Evolutionary conservation across 495 filamentous ascomycete genomes (phyloP).

Genomic region (Aspergillus leporis): DNA sequence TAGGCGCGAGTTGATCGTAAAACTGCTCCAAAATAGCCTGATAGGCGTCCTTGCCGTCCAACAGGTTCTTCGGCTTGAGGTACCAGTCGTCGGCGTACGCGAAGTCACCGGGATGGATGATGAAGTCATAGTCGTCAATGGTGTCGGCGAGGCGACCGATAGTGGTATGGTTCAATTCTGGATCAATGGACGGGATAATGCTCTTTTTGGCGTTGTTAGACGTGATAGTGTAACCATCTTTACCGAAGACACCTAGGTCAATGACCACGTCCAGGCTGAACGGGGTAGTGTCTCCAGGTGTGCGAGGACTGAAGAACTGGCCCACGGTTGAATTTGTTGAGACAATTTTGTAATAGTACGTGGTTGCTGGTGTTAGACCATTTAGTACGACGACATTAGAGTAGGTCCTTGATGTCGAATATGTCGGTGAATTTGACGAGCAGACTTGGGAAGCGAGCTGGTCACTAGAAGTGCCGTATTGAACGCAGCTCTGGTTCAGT

Average conservation of each 20-base stretch:
- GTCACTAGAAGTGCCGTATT: constrained; percentile 40
- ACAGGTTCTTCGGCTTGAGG: constrained; percentile 37
- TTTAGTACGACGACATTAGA: constrained; percentile 49
- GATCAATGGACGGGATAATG: constrained; percentile 50
- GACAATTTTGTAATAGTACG: constrained; percentile 57
- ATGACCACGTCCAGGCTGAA: constrained; percentile 51
- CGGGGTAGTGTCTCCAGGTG: constrained; percentile 45
- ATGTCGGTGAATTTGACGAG: constrained; percentile 46
- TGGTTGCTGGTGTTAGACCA: constrained; percentile 45
- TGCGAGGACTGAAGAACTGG: constrained; percentile 56
- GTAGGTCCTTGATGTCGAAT: constrained; percentile 51
- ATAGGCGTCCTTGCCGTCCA: constrained; percentile 46
- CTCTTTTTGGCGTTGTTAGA: constrained; percentile 51
- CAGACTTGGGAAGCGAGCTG: constrained; percentile 30
- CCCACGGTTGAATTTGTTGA: constrained; percentile 56
- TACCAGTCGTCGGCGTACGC: constrained; percentile 57
- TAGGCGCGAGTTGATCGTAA: constrained; percentile 49
- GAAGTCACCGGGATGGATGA: constrained; percentile 59
- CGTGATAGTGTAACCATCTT: constrained; percentile 55
- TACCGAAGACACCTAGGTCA: constrained; percentile 58
- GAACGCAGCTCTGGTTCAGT: constrained; percentile 41
- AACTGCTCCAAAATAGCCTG: constrained; percentile 56
- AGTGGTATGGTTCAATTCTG: constrained; percentile 62
- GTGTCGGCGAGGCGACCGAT: constrained; percentile 56
- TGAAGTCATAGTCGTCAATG: constrained; percentile 58